Evolutionary conservation across 1,284 basidiomycete genomes (phyloP).

Genomic region (Salmacisia buchloeana): DNA sequence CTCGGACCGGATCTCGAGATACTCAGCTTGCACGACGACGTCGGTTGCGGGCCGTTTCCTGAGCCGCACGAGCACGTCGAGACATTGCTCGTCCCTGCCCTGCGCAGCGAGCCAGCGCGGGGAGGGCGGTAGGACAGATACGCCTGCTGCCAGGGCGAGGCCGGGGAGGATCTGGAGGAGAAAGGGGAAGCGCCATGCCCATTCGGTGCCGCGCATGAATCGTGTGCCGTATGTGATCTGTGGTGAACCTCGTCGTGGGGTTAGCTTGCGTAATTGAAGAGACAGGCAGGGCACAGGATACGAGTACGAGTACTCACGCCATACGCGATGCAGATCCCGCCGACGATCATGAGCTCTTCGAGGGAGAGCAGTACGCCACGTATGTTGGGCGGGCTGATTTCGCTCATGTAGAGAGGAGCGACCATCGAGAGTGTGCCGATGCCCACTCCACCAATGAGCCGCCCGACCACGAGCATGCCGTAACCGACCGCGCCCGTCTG

Average conservation of each 20-base stretch:
- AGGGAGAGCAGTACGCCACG: constrained; percentile 10
- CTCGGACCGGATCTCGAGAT: constrained; percentile 52
- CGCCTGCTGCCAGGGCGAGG: constrained; percentile 8
- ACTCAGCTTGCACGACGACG: constrained; percentile 23
- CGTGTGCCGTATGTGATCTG: constrained; percentile 51
- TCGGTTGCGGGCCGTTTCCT: constrained; percentile 49
- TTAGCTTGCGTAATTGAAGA: too few species aligned
- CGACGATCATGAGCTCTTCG: constrained; percentile 71
- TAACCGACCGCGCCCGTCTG: constrained; percentile 32
- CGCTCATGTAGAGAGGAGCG: constrained; percentile 19
- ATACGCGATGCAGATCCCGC: constrained; percentile 54
- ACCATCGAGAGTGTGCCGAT: constrained; percentile 21
- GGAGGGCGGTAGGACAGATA: constrained; percentile 20
- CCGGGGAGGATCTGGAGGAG: constrained; percentile 25
- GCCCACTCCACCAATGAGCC: constrained; percentile 28
- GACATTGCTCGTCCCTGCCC: constrained; percentile 20
- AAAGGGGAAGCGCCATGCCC: constrained; percentile 24
- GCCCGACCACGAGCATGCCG: constrained; percentile 52
- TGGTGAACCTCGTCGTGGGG: too few species aligned
- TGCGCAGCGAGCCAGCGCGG: constrained; percentile 28
- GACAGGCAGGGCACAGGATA: not conserved
- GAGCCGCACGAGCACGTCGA: constrained; percentile 53
- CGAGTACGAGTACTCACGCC: constrained; percentile 15
- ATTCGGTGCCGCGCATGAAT: constrained; percentile 35
- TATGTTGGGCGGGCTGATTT: constrained; percentile 9